Conservation (phyloP, 495 filamentous ascomycete species). For the Lophiotrema nucula region DNA sequence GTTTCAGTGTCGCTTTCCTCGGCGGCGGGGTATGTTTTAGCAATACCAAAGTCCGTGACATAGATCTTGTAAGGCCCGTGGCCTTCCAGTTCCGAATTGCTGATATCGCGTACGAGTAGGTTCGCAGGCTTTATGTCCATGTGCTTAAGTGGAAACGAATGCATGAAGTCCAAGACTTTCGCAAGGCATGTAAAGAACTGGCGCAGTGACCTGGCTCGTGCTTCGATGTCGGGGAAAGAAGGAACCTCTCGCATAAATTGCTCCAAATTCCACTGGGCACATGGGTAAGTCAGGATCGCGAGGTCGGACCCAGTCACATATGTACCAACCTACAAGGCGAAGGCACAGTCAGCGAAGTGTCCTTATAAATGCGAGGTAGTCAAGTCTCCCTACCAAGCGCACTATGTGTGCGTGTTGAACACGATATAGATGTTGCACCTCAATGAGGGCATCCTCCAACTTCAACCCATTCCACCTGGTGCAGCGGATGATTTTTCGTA, state of each 20-base stretch:
- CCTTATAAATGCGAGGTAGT: too few relatives aligned
- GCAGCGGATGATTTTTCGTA: constrained; percentile 23
- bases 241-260: constrained; percentile 14
- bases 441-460: constrained; percentile 20
- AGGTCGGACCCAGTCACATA: constrained; percentile 13
- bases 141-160: constrained; percentile 1
- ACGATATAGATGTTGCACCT: constrained; percentile 27
- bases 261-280: constrained; percentile 23
- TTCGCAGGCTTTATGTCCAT: constrained; percentile 22
- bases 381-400: constrained; percentile 19
- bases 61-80: constrained; percentile 22
- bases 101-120: constrained; percentile 10
- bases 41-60: constrained; percentile 32
- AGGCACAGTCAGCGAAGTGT: too few relatives aligned
- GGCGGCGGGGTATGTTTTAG: constrained; percentile 17
- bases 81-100: not conserved
- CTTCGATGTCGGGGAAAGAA: not conserved
- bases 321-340: too few relatives aligned
- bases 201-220: not conserved
- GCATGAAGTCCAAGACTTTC: constrained; percentile 1
- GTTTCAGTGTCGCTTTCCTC: constrained; percentile 20
- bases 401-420: constrained; percentile 26
- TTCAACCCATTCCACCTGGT: constrained; percentile 10
- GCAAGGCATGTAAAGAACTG: constrained; percentile 14
- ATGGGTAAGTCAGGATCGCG: constrained; percentile 28